These are phyloP conservation scores for Litsea cubeba DNA, from an alignment of 164 flowering plant genomes.

Conservation along the genomic window DNA sequence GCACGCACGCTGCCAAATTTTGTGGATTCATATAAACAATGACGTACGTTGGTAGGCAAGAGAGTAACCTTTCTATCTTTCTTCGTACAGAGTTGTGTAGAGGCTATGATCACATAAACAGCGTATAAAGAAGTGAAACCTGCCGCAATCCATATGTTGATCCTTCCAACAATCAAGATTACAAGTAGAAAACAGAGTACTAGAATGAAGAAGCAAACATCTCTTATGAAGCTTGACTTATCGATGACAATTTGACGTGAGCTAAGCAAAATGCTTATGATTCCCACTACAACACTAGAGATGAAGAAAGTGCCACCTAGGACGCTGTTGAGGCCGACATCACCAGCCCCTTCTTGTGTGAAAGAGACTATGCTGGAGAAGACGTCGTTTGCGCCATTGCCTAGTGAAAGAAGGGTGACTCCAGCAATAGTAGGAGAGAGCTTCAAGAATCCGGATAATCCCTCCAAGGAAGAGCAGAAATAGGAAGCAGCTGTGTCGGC, in stretches of 20 bases:
- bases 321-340: conserved; percentile 59
- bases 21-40: conserved; percentile 1
- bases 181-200: conserved; percentile 29
- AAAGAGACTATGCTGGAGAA: conserved; percentile 67
- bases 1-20: conserved; percentile 4
- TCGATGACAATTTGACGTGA: conserved; percentile 25
- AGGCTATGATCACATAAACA: conserved; percentile 45
- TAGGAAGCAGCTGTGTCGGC: conserved; percentile 71
- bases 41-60: conserved; percentile 4
- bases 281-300: conserved; percentile 59
- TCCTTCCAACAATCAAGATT: conserved; percentile 39
- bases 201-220: conserved; percentile 50
- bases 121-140: conserved; percentile 47
- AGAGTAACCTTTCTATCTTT: conserved; percentile 7
- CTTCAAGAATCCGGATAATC: conserved; percentile 38
- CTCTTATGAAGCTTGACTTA: conserved; percentile 47
- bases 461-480: conserved; percentile 66
- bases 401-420: conserved; percentile 68
- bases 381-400: conserved; percentile 82
- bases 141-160: conserved; percentile 52
- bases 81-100: conserved; percentile 20
- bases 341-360: conserved; percentile 27
- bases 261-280: conserved; percentile 33
- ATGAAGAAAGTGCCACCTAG: conserved; percentile 74
- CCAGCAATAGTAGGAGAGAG: conserved; percentile 73